These are phyloP conservation scores for Fusarium hainanense DNA, from an alignment of 2,329 filamentous ascomycete genomes.

Conservation along the genomic window DNA sequence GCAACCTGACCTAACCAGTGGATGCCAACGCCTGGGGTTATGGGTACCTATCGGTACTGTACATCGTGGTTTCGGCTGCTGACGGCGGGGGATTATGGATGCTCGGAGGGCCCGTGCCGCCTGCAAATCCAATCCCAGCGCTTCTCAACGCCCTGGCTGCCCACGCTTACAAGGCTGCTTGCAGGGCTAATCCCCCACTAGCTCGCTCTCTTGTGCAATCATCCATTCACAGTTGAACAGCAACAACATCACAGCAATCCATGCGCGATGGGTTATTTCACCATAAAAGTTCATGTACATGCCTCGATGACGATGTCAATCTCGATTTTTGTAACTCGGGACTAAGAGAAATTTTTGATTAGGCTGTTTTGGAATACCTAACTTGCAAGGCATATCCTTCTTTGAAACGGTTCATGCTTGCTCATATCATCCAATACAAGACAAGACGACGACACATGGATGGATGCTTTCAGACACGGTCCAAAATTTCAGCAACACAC, in stretches of 20 bases:
- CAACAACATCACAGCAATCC: slow-evolving; percentile 17
- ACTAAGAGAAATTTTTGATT: background rate
- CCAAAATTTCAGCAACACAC: background rate
- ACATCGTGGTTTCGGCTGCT: slow-evolving; percentile 2
- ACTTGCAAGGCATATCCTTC: slow-evolving; percentile 2
- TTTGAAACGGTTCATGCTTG: slow-evolving; percentile 39
- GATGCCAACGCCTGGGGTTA: slow-evolving; percentile 19
- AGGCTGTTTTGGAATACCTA: slow-evolving; percentile 4
- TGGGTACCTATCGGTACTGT: background rate
- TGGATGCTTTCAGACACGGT: slow-evolving; percentile 29
- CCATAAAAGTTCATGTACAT: slow-evolving; percentile 2
- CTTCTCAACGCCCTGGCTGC: slow-evolving; percentile 29
- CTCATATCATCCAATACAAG: slow-evolving; percentile 24
- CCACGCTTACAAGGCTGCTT: slow-evolving; percentile 27
- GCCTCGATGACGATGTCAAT: slow-evolving; percentile 10
- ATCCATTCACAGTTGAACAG: slow-evolving; percentile 17
- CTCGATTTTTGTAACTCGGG: background rate
- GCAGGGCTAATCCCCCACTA: slow-evolving; percentile 32
- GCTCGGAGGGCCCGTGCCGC: slow-evolving; percentile 22
- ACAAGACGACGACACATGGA: slow-evolving; percentile 16
- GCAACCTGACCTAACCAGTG: slow-evolving; percentile 26
- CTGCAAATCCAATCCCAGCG: slow-evolving; percentile 30
- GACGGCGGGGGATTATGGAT: slow-evolving; percentile 14
- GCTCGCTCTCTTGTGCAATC: slow-evolving; percentile 8
- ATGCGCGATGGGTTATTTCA: background rate